Conservation (phyloP, 257 asterid species). For the Solanum chmielewskii region DNA sequence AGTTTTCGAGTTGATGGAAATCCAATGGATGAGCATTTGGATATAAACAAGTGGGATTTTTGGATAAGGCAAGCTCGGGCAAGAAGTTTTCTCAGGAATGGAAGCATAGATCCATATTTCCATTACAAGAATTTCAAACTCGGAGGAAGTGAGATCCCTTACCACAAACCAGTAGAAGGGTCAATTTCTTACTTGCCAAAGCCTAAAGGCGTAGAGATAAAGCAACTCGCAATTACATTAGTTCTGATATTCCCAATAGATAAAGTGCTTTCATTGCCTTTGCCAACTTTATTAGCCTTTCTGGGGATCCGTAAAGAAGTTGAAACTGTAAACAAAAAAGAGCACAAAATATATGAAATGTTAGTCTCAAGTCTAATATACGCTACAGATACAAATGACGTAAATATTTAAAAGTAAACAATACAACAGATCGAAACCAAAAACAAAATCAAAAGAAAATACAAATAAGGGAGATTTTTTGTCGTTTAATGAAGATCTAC, state of each 20-base stretch:
- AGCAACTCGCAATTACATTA: not conserved
- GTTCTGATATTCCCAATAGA: not conserved
- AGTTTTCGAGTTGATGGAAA: not conserved
- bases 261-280: not conserved
- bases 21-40: not conserved
- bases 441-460: no score
- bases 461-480: no score
- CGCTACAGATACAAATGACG: not conserved
- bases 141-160: not conserved
- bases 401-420: no score
- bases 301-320: not conserved
- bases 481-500: no score
- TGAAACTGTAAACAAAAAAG: not conserved
- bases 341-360: not conserved
- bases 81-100: not conserved
- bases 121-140: not conserved
- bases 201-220: not conserved
- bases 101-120: not conserved
- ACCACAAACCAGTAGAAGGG: not conserved
- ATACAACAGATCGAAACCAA: no score
- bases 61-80: not conserved
- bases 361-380: not conserved
- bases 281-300: not conserved
- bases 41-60: not conserved
- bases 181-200: not conserved